phyloP scores from a whole-genome alignment of 2,329 filamentous ascomycete species.

The Fusarium graminum region DNA sequence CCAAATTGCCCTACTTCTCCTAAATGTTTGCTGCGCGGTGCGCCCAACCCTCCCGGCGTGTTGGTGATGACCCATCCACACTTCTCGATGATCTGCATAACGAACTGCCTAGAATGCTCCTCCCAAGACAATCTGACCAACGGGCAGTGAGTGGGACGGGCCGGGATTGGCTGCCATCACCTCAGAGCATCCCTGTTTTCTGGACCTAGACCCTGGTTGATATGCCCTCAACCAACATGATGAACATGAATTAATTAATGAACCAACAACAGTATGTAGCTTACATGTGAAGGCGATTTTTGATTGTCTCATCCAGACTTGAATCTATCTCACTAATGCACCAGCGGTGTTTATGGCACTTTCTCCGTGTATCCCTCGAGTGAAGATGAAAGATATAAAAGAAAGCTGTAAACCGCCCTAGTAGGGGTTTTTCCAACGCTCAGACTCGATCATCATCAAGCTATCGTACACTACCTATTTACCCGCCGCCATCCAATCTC shows the following conservation, averaged over 20 bases:
- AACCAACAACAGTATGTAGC: not conserved
- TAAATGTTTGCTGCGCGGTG: not conserved
- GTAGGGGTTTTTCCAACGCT: conserved; percentile 32
- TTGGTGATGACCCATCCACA: conserved; percentile 10
- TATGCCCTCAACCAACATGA: conserved; percentile 12
- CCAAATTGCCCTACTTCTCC: not conserved
- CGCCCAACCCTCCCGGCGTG: not conserved
- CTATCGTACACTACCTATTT: conserved; percentile 14
- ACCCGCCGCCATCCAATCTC: conserved; percentile 13
- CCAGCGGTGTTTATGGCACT: conserved; percentile 12
- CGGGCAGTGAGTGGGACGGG: not conserved
- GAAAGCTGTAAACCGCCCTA: conserved; percentile 12
- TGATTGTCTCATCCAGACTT: conserved; percentile 3
- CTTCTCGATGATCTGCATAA: conserved; percentile 12
- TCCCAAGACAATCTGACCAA: not conserved
- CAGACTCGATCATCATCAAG: conserved; percentile 25
- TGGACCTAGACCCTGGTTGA: conserved; percentile 9
- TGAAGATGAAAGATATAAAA: conserved; percentile 22
- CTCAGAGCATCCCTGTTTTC: conserved; percentile 22
- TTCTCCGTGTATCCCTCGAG: not conserved
- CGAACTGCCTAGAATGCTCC: not conserved
- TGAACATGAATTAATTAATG: conserved; percentile 9
- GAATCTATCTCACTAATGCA: not conserved
- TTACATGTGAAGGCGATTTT: not conserved
- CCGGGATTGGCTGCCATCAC: not conserved